These are phyloP conservation scores for Candida ponderosae DNA, from an alignment of 805 yeast species.

Conservation along the genomic window DNA sequence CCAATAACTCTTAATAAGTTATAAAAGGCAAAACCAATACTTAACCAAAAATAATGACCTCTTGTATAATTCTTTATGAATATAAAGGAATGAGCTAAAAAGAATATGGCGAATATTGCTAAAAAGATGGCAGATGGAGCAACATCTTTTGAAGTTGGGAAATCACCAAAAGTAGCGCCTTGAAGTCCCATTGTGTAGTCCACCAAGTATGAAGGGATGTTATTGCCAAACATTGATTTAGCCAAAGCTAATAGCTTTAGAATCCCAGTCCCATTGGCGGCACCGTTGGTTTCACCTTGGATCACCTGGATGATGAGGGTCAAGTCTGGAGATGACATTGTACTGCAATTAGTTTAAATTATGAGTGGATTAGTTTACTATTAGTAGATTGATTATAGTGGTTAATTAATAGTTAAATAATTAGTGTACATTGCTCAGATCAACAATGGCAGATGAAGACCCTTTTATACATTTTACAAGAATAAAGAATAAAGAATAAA, in stretches of 20 bases:
- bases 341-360: conserved; percentile 4
- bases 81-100: conserved; percentile 37
- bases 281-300: conserved; percentile 26
- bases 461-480: too few species aligned
- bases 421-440: too few species aligned
- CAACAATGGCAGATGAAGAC: too few species aligned
- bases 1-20: conserved; percentile 49
- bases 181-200: conserved; percentile 32
- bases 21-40: conserved; percentile 47
- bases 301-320: conserved; percentile 2
- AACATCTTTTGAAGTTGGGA: conserved; percentile 43
- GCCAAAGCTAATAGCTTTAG: conserved; percentile 23
- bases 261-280: conserved; percentile 46
- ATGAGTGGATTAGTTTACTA: too few species aligned
- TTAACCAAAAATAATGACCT: conserved; percentile 54
- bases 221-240: conserved; percentile 27
- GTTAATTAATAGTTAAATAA: too few species aligned
- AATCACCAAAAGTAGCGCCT: conserved; percentile 54
- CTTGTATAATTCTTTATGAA: conserved; percentile 40
- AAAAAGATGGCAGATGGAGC: conserved; percentile 56
- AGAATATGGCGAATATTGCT: conserved; percentile 42
- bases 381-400: too few species aligned
- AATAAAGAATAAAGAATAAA: too few species aligned
- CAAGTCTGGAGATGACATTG: conserved; percentile 9
- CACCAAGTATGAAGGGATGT: conserved; percentile 33